Conservation (phyloP, 768 basidiomycete genomes). For the Daedaleopsis nitida region DNA sequence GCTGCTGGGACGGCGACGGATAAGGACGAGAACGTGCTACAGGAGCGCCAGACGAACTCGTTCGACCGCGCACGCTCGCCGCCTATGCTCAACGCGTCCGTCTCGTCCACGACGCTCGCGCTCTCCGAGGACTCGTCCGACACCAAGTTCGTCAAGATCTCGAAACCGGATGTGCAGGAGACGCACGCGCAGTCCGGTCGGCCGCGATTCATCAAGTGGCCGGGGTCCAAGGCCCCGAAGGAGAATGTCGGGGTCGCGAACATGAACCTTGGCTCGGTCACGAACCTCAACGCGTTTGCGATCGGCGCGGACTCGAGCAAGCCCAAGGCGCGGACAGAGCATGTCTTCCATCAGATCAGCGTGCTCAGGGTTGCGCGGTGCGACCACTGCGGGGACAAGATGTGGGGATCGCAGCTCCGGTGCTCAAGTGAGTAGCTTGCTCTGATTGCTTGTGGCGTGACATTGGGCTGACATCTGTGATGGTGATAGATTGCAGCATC, state of each 20-base stretch:
- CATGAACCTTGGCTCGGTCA: constrained; percentile 6
- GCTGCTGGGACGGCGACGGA: too few relatives aligned
- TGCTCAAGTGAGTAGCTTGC: constrained; percentile 70
- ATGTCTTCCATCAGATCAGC: constrained; percentile 88
- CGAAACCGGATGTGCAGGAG: constrained; percentile 40
- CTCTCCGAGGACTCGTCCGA: constrained; percentile 51
- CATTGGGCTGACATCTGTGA: not conserved
- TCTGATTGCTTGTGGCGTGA: not conserved
- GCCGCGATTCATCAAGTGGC: constrained; percentile 69
- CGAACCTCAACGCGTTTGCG: too few relatives aligned
- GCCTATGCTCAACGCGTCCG: constrained; percentile 22
- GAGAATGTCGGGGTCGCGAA: constrained; percentile 33
- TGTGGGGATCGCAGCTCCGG: constrained; percentile 96
- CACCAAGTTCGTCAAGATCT: constrained; percentile 41
- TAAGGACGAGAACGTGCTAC: constrained; percentile 21
- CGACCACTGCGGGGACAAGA: constrained; percentile 95
- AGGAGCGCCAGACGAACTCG: constrained; percentile 17
- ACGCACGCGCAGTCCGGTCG: constrained; percentile 49
- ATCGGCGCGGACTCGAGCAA: constrained; percentile 24
- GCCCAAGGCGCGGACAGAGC: constrained; percentile 47
- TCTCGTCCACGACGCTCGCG: constrained; percentile 46
- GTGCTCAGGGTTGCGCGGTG: constrained; percentile 89
- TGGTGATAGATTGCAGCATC: constrained; percentile 70
- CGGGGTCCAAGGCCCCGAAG: constrained; percentile 54
- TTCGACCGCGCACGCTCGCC: constrained; percentile 26